phyloP scores from a whole-genome alignment of 208 protist genomes.

The Trichomonas tenax region DNA sequence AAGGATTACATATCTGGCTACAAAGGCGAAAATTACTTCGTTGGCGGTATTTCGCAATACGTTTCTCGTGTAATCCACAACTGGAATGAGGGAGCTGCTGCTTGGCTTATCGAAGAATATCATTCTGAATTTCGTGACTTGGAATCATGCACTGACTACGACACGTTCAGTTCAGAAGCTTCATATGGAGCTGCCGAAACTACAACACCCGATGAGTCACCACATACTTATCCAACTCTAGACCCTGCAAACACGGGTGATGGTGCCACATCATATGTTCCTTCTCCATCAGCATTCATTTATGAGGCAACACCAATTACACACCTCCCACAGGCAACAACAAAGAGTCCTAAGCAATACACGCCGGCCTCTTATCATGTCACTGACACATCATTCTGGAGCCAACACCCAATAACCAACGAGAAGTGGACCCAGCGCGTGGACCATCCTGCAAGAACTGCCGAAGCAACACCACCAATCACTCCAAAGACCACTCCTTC shows the following conservation, averaged over 20 bases:
- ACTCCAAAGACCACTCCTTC: too few species aligned
- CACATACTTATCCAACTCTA: too few species aligned
- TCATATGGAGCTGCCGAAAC: too few species aligned
- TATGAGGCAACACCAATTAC: background rate
- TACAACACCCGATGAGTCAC: too few species aligned
- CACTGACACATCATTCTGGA: background rate
- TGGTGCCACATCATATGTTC: background rate
- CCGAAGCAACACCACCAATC: too few species aligned
- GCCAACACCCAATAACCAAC: background rate
- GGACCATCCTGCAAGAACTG: too few species aligned
- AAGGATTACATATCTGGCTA: background rate
- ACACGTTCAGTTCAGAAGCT: background rate
- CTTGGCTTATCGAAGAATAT: background rate
- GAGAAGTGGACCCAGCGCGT: too few species aligned
- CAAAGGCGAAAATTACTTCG: background rate
- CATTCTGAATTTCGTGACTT: background rate
- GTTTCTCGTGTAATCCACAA: background rate
- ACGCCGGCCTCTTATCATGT: background rate
- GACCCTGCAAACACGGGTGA: too few species aligned
- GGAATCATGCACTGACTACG: too few species aligned
- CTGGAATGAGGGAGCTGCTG: background rate
- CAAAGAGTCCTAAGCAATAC: background rate
- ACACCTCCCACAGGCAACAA: background rate
- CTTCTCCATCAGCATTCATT: background rate
- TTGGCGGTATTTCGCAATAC: background rate